A percentile compares a stretch with the other conserved stretches of the same genome.
Conservation (phyloP, 257 asterid species). For the Penstemon newberryi region DNA sequence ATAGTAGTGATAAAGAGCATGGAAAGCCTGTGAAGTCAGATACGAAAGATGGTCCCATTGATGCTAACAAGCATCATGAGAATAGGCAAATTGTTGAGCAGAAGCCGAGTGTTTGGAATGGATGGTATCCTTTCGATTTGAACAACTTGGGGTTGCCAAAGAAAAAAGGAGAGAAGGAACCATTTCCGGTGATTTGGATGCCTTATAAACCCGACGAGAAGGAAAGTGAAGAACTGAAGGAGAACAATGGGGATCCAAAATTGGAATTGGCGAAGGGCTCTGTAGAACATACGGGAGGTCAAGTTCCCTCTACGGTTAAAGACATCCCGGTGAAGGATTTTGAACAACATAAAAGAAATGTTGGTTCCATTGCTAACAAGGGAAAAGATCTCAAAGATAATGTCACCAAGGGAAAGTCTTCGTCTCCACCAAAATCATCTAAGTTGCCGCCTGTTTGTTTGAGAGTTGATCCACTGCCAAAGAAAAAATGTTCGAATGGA, state of each 20-base stretch:
- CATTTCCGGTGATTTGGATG: slow-evolving; percentile 60
- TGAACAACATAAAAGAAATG: slow-evolving; percentile 28
- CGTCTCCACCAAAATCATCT: slow-evolving; percentile 50
- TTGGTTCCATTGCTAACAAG: background rate
- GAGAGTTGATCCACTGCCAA: slow-evolving; percentile 72
- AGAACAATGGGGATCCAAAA: slow-evolving; percentile 6
- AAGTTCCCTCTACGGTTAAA: slow-evolving; percentile 19
- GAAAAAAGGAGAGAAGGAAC: slow-evolving; percentile 32
- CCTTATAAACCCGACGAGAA: slow-evolving; percentile 48
- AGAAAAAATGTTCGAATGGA: slow-evolving; percentile 41
- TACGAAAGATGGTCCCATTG: slow-evolving; percentile 19
- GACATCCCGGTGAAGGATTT: slow-evolving; percentile 55
- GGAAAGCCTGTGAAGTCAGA: slow-evolving; percentile 10
- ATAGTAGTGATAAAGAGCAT: slow-evolving; percentile 15
- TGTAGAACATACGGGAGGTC: slow-evolving; percentile 11
- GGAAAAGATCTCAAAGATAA: slow-evolving; percentile 22
- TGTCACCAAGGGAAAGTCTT: slow-evolving; percentile 29
- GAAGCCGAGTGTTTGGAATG: slow-evolving; percentile 31
- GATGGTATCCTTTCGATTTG: slow-evolving; percentile 44
- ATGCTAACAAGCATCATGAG: slow-evolving; percentile 21
- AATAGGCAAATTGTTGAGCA: slow-evolving; percentile 17
- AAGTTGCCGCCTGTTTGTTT: slow-evolving; percentile 78
- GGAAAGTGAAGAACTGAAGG: slow-evolving; percentile 19
- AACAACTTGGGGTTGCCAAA: slow-evolving; percentile 28
- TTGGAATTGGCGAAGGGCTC: slow-evolving; percentile 19